Evolutionary conservation across 495 filamentous ascomycete genomes (phyloP), one percentile per base, ranked within the genome.

Genomic region (Podospora sp.): DNA sequence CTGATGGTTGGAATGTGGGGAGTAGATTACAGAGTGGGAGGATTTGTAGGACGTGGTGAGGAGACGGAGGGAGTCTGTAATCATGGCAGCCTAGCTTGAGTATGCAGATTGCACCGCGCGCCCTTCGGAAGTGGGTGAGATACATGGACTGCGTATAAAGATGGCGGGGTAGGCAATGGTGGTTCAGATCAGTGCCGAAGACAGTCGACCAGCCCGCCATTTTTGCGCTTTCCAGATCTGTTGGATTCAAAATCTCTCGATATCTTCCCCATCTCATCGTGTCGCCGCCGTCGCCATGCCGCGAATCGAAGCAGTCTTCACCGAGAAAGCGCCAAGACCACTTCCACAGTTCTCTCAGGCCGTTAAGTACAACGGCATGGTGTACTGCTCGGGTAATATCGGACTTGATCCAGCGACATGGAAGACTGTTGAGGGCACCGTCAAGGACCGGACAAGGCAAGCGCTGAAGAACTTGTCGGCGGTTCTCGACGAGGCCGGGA

Each of bases 401-500:
- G 86, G 83, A 58, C 72, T 83, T 51, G 79, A 85, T 65, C 82
- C 85, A 12, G 68, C 72, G 21, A 87, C 85, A 0, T 78, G 77
- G 26, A 74, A 82, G 36, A 60, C 86, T 22, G 78, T 85, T 6
- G 79, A 85, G 46, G 86, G 86, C 0, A 77, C 78, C 1, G 80
- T 89, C n/a, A 79, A 81, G 62, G 83, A 86, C 53, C 76, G 86
- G 56, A 82, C 86, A 27, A 70, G 71, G 50, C 84, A 84, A 79
- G 82, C 79, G 35, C 80, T 89, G 64, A 85, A 82, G 67, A 91
- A 90, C 76, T 78, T 91, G 14, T 80, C 82, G 6, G 80, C 81
- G 56, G 80, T 91, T 27, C 88, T 91, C 65, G 80, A 85, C 55
- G 86, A 82, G 24, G 86, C 87, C 3, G 87, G 87, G 2, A 85